A percentile compares a stretch with the other conserved stretches of the same genome.
Evolutionary conservation across 805 yeast species (phyloP).

Genomic region (Starmerella asiatica): DNA sequence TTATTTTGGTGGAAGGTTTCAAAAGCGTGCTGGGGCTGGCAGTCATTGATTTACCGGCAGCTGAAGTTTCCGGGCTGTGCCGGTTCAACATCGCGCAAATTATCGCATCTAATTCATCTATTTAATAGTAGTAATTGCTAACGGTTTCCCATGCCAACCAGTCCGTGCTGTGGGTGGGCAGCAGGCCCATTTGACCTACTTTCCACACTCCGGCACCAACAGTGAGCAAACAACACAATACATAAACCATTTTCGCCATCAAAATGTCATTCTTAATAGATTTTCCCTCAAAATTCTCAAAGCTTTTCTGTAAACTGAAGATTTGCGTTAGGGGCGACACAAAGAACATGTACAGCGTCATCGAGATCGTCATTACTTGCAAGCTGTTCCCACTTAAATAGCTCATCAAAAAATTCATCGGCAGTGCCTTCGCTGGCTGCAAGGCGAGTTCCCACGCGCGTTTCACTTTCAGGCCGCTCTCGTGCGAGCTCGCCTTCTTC

Average conservation of each 20-base stretch:
- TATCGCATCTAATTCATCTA: constrained; percentile 21
- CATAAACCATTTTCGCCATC: constrained; percentile 36
- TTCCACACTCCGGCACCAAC: constrained; percentile 75
- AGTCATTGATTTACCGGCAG: constrained; percentile 39
- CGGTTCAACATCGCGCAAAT: constrained; percentile 76
- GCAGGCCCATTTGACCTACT: constrained; percentile 72
- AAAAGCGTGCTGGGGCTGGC: constrained; percentile 81
- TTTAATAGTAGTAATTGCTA: constrained; percentile 19
- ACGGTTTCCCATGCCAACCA: constrained; percentile 79
- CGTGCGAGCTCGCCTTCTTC: constrained; percentile 15
- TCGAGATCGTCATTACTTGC: constrained; percentile 81
- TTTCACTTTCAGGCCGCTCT: constrained; percentile 27
- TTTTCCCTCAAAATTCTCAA: constrained; percentile 29
- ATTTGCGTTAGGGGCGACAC: constrained; percentile 62
- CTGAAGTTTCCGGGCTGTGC: constrained; percentile 44
- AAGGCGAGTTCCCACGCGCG: constrained; percentile 81
- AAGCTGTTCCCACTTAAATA: constrained; percentile 86
- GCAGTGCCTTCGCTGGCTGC: constrained; percentile 72
- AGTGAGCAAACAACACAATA: constrained; percentile 38
- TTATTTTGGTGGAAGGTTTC: constrained; percentile 76
- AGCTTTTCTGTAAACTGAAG: constrained; percentile 40
- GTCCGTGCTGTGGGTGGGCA: constrained; percentile 77
- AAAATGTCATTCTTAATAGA: constrained; percentile 21
- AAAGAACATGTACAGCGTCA: constrained; percentile 71
- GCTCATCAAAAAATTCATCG: constrained; percentile 80